Base-by-base conservation (phyloP, 306 rosid genomes). In the Betula pendula region DNA sequence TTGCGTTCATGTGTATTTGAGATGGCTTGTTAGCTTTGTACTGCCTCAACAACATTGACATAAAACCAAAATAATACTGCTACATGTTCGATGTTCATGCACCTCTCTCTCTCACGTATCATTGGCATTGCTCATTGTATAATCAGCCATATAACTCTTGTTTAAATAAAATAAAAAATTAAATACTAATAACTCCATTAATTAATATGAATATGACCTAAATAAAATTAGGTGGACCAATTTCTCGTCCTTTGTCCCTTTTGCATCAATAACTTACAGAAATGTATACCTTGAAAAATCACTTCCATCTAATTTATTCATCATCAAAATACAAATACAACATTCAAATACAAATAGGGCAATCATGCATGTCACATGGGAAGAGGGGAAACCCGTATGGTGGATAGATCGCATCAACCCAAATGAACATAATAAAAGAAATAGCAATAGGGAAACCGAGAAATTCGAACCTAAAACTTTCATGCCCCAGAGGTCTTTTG, bases 401-500 rank as follows among this genome's bases (percentile, higher is more conserved):
- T 14, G 75, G 58, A 63, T 77, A 81, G 40, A 74, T 69, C 75
- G 42, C n/a, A 86, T 24, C 44, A 72, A 53, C 83, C 75, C 65
- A n/a, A 72, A 82, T 38, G 52, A 76, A 60, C 85, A 45, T 65
- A 84, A 80, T 50, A 69, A 38, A 86, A 80, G 72, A 31, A 82
- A 68, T 60, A 56, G 75, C 42, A 86, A 75, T 29, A 77, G 43
- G 38, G 55, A 74, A 82, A 67, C 29, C 56, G 68, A 79, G 80
- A 73, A 79, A 20, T 42, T 19, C 56, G 59, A 73, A 69, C 77
- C 71, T 63, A 62, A 4, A 33, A 22, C 15, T 42, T 72, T 78
- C 72, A 91, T 62, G 88, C 89, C 49, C 56, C 58, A 42, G 68
- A 17, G 22, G 74, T 71, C 83, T 89, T 89, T 68, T 84, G 84